These are phyloP conservation scores for Trichoderma orchidacearum DNA, from an alignment of 495 filamentous ascomycete species.

Conservation along the genomic window DNA sequence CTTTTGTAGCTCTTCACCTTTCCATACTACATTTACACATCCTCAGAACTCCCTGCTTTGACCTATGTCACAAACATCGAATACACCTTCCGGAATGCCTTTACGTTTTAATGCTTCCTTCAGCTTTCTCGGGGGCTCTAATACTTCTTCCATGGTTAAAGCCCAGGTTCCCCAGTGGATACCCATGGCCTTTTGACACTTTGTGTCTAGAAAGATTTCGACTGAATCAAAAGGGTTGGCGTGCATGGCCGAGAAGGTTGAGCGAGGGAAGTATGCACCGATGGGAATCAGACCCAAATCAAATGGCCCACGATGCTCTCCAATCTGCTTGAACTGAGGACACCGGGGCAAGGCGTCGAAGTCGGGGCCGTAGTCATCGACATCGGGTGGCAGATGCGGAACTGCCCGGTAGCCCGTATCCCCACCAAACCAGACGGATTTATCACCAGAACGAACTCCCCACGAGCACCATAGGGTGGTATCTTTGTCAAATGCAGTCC, in stretches of 20 bases:
- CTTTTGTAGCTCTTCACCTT: too few species aligned
- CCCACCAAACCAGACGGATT: conserved; percentile 63
- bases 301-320: conserved; percentile 69
- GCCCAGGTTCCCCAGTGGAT: conserved; percentile 97
- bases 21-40: too few species aligned
- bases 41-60: conserved; percentile 74
- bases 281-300: conserved; percentile 93
- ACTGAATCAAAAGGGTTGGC: conserved; percentile 81
- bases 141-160: conserved; percentile 70
- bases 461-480: conserved; percentile 81
- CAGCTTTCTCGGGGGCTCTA: conserved; percentile 69
- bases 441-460: conserved; percentile 62
- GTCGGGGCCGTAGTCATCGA: conserved; percentile 62
- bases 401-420: conserved; percentile 79
- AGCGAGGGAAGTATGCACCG: conserved; percentile 76
- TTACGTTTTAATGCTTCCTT: conserved; percentile 60
- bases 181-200: conserved; percentile 68
- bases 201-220: conserved; percentile 80
- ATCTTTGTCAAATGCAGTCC: conserved; percentile 52
- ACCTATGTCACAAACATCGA: conserved; percentile 80
- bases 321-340: conserved; percentile 81
- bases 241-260: conserved; percentile 66
- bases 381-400: conserved; percentile 44
- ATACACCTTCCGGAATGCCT: conserved; percentile 59
- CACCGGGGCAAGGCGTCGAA: conserved; percentile 56